Percentiles rank a stretch among this genome's conserved stretches.
These are phyloP conservation scores for Aspergillus sclerotioniger DNA, from an alignment of 495 filamentous ascomycete genomes.

Conservation along the genomic window DNA sequence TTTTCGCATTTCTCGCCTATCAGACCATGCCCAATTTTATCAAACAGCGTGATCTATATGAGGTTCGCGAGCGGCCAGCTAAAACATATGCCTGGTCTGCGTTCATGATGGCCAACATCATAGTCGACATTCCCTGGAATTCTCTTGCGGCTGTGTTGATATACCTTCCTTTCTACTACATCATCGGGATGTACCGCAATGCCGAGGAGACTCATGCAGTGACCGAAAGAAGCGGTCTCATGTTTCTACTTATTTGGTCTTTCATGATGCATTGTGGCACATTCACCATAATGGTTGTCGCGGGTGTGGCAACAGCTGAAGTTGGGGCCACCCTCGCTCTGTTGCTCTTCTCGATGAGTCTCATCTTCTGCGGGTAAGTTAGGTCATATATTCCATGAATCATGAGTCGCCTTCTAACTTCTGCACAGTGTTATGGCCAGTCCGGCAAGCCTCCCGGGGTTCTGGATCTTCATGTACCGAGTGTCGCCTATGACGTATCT, in stretches of 20 bases:
- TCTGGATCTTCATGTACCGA: slow-evolving; percentile 68
- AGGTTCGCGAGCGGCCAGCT: slow-evolving; percentile 72
- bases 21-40: slow-evolving; percentile 71
- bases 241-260: slow-evolving; percentile 41
- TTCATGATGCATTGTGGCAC: slow-evolving; percentile 10
- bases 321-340: not conserved
- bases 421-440: slow-evolving; percentile 50
- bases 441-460: slow-evolving; percentile 55
- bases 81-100: slow-evolving; percentile 74
- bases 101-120: slow-evolving; percentile 64
- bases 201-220: slow-evolving; percentile 35
- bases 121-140: slow-evolving; percentile 64
- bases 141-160: slow-evolving; percentile 53
- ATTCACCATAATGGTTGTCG: not conserved
- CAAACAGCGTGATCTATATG: slow-evolving; percentile 64
- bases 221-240: slow-evolving; percentile 43
- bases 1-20: slow-evolving; percentile 69
- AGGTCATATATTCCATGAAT: not conserved
- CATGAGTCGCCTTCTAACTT: not conserved
- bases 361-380: slow-evolving; percentile 45
- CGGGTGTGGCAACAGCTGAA: slow-evolving; percentile 1
- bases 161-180: slow-evolving; percentile 59
- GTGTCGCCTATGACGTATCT: slow-evolving; percentile 51
- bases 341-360: slow-evolving; percentile 28
- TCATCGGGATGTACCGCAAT: slow-evolving; percentile 52